These are phyloP conservation scores for Musa beccarii DNA, from an alignment of 176 grass and related monocot species.

Conservation along the genomic window DNA sequence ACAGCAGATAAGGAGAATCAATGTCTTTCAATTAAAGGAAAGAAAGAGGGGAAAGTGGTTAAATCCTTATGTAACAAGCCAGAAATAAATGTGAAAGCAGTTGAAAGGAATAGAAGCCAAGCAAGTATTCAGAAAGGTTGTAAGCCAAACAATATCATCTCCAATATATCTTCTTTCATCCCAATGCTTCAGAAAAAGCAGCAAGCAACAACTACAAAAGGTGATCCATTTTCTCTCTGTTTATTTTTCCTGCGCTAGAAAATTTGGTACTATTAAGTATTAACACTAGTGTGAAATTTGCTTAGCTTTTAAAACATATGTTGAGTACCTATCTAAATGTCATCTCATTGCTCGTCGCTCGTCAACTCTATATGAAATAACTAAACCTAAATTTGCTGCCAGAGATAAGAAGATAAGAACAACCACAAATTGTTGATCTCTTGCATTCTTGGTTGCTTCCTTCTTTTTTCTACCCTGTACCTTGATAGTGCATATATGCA, in stretches of 20 bases:
- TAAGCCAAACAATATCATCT: constrained; percentile 77
- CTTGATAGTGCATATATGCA: neutral
- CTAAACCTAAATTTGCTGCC: no score
- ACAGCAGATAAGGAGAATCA: constrained; percentile 27
- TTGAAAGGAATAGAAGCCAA: constrained; percentile 34
- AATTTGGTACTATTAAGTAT: no score
- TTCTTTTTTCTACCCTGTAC: neutral
- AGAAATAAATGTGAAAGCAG: constrained; percentile 30
- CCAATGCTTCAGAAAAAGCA: constrained; percentile 68
- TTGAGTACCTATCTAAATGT: no score
- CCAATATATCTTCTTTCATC: constrained; percentile 72
- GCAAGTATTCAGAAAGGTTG: constrained; percentile 35
- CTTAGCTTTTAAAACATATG: no score
- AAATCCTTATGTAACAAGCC: constrained; percentile 27
- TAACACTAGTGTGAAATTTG: no score
- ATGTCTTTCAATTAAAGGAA: constrained; percentile 42
- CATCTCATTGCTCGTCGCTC: no score
- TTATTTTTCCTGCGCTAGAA: constrained; percentile 10
- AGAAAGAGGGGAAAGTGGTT: constrained; percentile 26
- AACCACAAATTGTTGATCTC: neutral
- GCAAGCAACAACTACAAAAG: constrained; percentile 31
- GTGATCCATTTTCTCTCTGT: constrained; percentile 31
- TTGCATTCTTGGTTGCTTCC: neutral
- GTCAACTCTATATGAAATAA: neutral
- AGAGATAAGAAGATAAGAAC: neutral